phyloP scores from a whole-genome alignment of 2,329 filamentous ascomycete species.

The Aspergillus tanneri region DNA sequence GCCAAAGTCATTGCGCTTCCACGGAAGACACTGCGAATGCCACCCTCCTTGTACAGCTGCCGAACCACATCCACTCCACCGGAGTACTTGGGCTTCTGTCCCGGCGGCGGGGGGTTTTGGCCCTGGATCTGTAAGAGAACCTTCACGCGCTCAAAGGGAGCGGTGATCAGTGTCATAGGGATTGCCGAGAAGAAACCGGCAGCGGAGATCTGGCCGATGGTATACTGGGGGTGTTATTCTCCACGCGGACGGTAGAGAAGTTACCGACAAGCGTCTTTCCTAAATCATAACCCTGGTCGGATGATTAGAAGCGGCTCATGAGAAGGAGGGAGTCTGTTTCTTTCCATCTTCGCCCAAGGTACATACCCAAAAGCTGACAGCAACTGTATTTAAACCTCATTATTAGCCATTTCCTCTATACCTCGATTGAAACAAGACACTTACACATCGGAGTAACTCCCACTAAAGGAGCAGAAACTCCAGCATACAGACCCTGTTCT shows the following conservation, averaged over 20 bases:
- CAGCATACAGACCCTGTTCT: conserved; percentile 80
- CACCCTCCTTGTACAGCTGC: conserved; percentile 89
- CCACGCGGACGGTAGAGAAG: conserved; percentile 61
- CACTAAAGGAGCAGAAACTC: conserved; percentile 88
- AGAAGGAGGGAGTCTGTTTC: neutral
- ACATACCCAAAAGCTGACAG: conserved; percentile 64
- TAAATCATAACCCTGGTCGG: conserved; percentile 86
- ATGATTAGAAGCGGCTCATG: conserved; percentile 32
- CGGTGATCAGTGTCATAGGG: conserved; percentile 97
- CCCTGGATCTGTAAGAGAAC: conserved; percentile 97
- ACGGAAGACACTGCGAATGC: conserved; percentile 86
- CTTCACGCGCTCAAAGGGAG: conserved; percentile 97
- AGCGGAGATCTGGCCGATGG: conserved; percentile 81
- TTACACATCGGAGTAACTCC: conserved; percentile 98
- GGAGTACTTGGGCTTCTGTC: conserved; percentile 88
- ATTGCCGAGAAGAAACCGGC: conserved; percentile 98
- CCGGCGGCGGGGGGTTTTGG: conserved; percentile 78
- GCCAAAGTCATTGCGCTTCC: conserved; percentile 88
- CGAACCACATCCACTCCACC: conserved; percentile 87
- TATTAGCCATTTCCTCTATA: conserved; percentile 3
- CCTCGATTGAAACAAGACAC: conserved; percentile 40
- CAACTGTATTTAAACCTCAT: conserved; percentile 47
- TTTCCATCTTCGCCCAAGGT: neutral
- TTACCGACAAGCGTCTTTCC: conserved; percentile 82
- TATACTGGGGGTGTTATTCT: conserved; percentile 64